phyloP scores from a whole-genome alignment of 768 basidiomycete genomes.

The Nidula microcarpa region DNA sequence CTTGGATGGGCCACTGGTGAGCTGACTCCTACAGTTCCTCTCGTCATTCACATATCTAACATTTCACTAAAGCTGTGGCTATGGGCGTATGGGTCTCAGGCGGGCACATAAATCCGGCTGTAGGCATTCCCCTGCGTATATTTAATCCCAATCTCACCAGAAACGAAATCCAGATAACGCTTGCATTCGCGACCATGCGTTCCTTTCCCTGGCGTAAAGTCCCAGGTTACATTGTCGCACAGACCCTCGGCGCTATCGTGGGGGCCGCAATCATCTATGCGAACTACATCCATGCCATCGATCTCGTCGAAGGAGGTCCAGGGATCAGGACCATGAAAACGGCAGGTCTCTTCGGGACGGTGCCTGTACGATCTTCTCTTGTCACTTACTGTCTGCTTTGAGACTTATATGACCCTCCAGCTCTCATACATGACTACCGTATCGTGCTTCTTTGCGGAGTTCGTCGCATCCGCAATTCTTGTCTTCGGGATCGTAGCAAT shows the following conservation, averaged over 20 bases:
- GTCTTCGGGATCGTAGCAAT: conserved; percentile 50
- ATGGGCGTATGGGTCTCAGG: conserved; percentile 67
- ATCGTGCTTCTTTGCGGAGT: conserved; percentile 44
- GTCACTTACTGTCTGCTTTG: neutral
- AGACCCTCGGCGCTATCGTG: conserved; percentile 56
- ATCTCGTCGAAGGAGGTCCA: conserved; percentile 55
- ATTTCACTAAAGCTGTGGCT: neutral
- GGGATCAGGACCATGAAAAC: conserved; percentile 56
- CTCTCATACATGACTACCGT: conserved; percentile 31
- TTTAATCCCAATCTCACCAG: neutral
- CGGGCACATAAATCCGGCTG: conserved; percentile 66
- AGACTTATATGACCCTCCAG: conserved; percentile 15
- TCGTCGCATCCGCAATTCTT: conserved; percentile 53
- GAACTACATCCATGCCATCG: conserved; percentile 66
- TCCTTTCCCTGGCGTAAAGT: conserved; percentile 73
- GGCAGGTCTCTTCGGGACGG: conserved; percentile 42
- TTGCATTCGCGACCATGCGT: conserved; percentile 59
- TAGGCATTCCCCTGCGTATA: conserved; percentile 15
- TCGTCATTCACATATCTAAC: neutral
- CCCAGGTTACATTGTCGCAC: conserved; percentile 56
- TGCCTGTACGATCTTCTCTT: neutral
- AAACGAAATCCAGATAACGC: conserved; percentile 45
- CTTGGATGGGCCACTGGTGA: conserved; percentile 40
- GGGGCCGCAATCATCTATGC: conserved; percentile 59
- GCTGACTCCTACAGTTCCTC: neutral